Percentiles rank a stretch among this genome's conserved stretches.
These are phyloP conservation scores for Caryopteris hybrid DNA, from an alignment of 305 asterid genomes.

Conservation along the genomic window DNA sequence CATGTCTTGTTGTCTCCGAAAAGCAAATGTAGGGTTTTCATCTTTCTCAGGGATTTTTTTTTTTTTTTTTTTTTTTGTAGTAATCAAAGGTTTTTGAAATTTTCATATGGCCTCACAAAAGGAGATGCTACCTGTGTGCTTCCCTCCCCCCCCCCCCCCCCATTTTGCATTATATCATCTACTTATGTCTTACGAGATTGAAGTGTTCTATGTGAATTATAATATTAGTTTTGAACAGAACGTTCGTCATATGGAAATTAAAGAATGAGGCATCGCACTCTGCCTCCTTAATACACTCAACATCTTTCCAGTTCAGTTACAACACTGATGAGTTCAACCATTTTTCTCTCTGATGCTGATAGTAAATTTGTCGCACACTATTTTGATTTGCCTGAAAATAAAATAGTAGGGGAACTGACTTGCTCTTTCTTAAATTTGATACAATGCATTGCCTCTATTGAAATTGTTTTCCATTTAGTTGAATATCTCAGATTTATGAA, in stretches of 20 bases:
- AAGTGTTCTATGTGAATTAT: neutral
- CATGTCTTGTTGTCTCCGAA: neutral
- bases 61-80: no score
- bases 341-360: conserved; percentile 7
- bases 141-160: no score
- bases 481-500: conserved; percentile 22
- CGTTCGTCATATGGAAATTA: neutral
- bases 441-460: conserved; percentile 9
- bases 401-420: conserved; percentile 6
- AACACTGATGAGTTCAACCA: conserved; percentile 5
- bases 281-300: conserved; percentile 13
- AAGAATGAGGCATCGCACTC: neutral
- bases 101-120: neutral
- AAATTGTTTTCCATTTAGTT: conserved; percentile 1
- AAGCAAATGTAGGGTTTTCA: neutral
- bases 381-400: conserved; percentile 13
- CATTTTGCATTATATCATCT: no score
- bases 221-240: neutral
- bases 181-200: neutral
- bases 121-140: conserved; percentile 5
- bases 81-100: neutral
- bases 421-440: conserved; percentile 17
- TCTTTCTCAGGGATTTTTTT: neutral
- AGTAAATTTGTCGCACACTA: neutral
- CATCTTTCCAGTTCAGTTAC: neutral